Evolutionary conservation across 108 stramenopile species (phyloP).

Genomic region (Cylindrotheca fusiformis): DNA sequence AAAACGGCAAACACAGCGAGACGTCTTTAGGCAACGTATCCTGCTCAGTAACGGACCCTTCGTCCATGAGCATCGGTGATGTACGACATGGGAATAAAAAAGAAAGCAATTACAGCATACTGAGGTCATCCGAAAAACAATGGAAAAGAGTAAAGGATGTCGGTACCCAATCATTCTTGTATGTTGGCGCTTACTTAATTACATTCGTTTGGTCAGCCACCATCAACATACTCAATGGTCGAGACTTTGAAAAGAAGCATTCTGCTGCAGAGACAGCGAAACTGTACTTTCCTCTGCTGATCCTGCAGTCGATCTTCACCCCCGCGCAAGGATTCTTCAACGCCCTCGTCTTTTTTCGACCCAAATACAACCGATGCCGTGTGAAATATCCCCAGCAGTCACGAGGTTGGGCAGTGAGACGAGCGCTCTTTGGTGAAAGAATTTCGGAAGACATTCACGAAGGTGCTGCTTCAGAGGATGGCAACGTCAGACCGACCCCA

Average conservation of each 20-base stretch:
- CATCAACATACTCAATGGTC: background rate
- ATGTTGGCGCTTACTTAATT: conserved; percentile 12
- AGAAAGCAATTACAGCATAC: too few relatives aligned
- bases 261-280: background rate
- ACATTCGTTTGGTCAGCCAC: background rate
- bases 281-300: background rate
- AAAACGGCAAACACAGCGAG: too few relatives aligned
- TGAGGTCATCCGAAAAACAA: conserved; percentile 3
- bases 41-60: too few relatives aligned
- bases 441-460: too few relatives aligned
- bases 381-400: background rate
- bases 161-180: conserved; percentile 13
- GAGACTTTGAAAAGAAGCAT: background rate
- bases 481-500: too few relatives aligned
- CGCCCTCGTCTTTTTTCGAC: conserved; percentile 1
- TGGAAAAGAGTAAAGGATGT: conserved; percentile 5
- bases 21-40: too few relatives aligned
- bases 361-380: background rate
- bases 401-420: background rate
- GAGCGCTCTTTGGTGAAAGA: too few relatives aligned
- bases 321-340: background rate
- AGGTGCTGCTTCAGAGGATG: too few relatives aligned
- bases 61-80: too few relatives aligned
- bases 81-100: too few relatives aligned
- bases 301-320: background rate